These are phyloP conservation scores for Maudiozyma serrabonitensis DNA, from an alignment of 805 yeast genomes.

Conservation along the genomic window DNA sequence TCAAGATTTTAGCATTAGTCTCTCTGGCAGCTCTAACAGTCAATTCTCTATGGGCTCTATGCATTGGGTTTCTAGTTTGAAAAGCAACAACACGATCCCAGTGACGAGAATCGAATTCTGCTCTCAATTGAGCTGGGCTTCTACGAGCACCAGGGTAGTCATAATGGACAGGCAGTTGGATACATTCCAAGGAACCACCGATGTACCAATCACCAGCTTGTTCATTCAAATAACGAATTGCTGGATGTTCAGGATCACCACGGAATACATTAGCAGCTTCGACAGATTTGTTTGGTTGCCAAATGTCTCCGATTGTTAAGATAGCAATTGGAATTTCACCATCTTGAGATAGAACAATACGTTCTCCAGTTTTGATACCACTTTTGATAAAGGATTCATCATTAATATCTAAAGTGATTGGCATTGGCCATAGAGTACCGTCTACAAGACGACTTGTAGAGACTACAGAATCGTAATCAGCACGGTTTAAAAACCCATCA, in stretches of 20 bases:
- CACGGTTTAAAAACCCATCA: conserved; percentile 52
- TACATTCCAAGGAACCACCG: conserved; percentile 83
- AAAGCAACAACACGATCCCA: conserved; percentile 92
- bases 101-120: conserved; percentile 68
- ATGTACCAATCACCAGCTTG: conserved; percentile 75
- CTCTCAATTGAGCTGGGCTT: conserved; percentile 83
- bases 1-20: conserved; percentile 74
- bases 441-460: conserved; percentile 57
- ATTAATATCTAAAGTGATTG: conserved; percentile 77
- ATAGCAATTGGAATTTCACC: conserved; percentile 74
- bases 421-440: conserved; percentile 85
- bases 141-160: conserved; percentile 82
- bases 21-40: conserved; percentile 96
- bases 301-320: conserved; percentile 67
- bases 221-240: conserved; percentile 61
- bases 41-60: conserved; percentile 92
- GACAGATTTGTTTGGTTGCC: conserved; percentile 63
- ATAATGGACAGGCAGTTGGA: conserved; percentile 76
- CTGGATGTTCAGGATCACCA: conserved; percentile 97
- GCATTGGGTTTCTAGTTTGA: conserved; percentile 99
- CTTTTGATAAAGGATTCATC: conserved; percentile 36
- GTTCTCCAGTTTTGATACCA: conserved; percentile 42
- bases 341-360: conserved; percentile 69
- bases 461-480: conserved; percentile 58
- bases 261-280: conserved; percentile 87